Evolutionary conservation across 2,329 filamentous ascomycete genomes (phyloP).

Genomic region (Cryphonectria radicalis): DNA sequence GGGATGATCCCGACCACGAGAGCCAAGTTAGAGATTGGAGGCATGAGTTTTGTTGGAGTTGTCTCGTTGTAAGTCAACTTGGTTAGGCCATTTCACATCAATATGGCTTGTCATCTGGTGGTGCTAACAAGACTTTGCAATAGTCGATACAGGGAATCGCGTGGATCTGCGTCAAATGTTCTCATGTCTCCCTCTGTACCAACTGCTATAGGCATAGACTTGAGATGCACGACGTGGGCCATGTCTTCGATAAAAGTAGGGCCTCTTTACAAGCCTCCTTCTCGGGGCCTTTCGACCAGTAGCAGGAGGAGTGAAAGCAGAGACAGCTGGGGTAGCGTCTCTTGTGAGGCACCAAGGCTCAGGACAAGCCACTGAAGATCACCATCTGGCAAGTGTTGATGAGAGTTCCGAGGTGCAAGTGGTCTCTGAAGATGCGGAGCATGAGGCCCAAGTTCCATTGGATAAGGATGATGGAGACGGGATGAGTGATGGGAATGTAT

Average conservation of each 20-base stretch:
- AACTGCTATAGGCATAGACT: background rate
- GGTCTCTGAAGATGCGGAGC: background rate
- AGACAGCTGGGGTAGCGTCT: background rate
- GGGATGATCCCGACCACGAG: background rate
- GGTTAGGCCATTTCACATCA: background rate
- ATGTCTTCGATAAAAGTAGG: background rate
- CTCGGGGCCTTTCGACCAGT: background rate
- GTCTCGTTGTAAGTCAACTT: constrained; percentile 7
- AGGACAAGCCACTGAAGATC: no score
- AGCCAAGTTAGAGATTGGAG: background rate
- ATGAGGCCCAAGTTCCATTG: background rate
- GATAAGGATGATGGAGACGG: background rate
- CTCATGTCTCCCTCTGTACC: background rate
- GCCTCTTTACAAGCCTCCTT: background rate
- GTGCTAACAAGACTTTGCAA: background rate
- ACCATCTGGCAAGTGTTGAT: background rate
- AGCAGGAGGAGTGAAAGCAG: background rate
- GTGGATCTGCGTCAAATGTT: background rate
- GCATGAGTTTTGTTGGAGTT: background rate
- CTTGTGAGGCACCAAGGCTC: no score
- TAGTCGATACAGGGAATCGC: background rate
- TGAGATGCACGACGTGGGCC: background rate
- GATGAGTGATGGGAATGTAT: background rate
- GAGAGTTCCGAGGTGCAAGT: background rate
- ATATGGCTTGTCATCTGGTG: background rate